Evolutionary conservation across 306 rosid species (phyloP).

Genomic region (Cicer judaicum): DNA sequence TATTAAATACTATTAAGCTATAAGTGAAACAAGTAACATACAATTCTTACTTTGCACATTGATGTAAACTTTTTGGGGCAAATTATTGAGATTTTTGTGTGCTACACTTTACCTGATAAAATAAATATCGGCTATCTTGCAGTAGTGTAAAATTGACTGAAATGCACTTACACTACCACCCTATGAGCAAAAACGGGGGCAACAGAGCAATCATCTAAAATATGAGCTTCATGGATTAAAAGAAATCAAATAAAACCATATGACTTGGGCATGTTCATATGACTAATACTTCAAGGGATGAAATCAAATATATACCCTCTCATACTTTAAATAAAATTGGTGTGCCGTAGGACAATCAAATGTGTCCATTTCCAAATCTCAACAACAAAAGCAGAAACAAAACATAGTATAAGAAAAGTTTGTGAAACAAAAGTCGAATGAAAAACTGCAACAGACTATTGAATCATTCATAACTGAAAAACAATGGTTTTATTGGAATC

Average conservation of each 20-base stretch:
- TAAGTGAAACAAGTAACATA: too few relatives aligned
- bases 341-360: not conserved
- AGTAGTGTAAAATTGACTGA: too few relatives aligned
- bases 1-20: too few relatives aligned
- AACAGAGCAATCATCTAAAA: too few relatives aligned
- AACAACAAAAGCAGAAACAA: conserved; percentile 9
- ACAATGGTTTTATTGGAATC: conserved; percentile 51
- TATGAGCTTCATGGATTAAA: too few relatives aligned
- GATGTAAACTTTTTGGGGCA: too few relatives aligned
- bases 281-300: not conserved
- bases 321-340: not conserved
- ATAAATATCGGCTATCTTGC: too few relatives aligned
- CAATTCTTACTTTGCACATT: too few relatives aligned
- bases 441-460: not conserved
- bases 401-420: not conserved
- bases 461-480: conserved; percentile 43
- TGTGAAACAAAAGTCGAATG: not conserved
- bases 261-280: not conserved
- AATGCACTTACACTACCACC: too few relatives aligned
- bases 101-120: too few relatives aligned
- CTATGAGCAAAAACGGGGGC: too few relatives aligned
- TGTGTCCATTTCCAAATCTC: not conserved
- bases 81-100: too few relatives aligned
- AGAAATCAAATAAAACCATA: not conserved
- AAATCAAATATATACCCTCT: not conserved